These are phyloP conservation scores for Ceratobasidium sp. DNA, from an alignment of 1,284 basidiomycete species.

Conservation along the genomic window DNA sequence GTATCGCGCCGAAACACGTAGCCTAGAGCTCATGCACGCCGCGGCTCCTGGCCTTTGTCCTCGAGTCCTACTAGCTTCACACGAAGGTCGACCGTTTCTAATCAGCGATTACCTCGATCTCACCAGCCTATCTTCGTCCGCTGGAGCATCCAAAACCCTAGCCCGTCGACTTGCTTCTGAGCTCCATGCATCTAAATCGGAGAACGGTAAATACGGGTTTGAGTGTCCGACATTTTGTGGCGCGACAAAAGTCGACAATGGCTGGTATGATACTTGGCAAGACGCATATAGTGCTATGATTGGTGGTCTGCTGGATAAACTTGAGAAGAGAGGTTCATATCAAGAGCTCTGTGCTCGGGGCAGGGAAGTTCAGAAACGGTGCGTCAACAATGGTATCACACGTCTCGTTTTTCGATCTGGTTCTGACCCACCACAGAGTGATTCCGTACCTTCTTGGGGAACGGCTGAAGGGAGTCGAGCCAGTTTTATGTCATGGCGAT, in stretches of 20 bases:
- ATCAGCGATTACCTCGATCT: constrained; percentile 75
- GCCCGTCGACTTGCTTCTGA: constrained; percentile 71
- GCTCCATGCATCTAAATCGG: constrained; percentile 61
- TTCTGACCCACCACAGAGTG: constrained; percentile 65
- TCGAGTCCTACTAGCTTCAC: constrained; percentile 57
- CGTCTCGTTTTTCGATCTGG: too few relatives aligned
- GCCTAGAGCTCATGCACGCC: constrained; percentile 66
- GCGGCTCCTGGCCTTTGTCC: constrained; percentile 76
- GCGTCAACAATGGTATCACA: constrained; percentile 46
- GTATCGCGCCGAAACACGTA: constrained; percentile 74
- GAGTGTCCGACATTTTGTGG: constrained; percentile 82
- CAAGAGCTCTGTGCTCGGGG: constrained; percentile 62
- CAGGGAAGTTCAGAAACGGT: constrained; percentile 65
- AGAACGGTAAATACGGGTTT: constrained; percentile 71
- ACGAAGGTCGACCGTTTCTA: constrained; percentile 61
- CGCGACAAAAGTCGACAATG: constrained; percentile 75
- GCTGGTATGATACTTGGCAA: constrained; percentile 77
- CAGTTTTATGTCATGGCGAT: constrained; percentile 85
- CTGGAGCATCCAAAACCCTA: constrained; percentile 57
- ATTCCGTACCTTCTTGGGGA: constrained; percentile 75
- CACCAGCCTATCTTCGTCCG: constrained; percentile 54
- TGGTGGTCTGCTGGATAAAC: constrained; percentile 65
- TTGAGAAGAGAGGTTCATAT: constrained; percentile 56
- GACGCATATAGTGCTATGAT: constrained; percentile 74
- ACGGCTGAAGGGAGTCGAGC: constrained; percentile 61